Percentiles rank a stretch among this genome's conserved stretches.
These are phyloP conservation scores for Clonostachys chloroleuca DNA, from an alignment of 2,329 filamentous ascomycete genomes.

Conservation along the genomic window DNA sequence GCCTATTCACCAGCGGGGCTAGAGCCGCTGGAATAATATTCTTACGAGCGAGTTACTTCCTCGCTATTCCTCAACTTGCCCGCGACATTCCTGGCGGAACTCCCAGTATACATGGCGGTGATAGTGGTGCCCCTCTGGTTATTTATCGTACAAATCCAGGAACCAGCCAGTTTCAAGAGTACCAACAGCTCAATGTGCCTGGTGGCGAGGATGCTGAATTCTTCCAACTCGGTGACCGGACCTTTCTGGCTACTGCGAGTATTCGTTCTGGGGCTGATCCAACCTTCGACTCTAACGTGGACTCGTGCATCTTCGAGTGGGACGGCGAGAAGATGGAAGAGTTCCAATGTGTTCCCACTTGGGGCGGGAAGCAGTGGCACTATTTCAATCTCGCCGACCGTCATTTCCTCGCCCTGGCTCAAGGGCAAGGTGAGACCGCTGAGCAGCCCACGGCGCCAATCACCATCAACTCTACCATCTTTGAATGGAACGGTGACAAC, in stretches of 20 bases:
- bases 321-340: not conserved
- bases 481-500: too few species aligned
- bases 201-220: constrained; percentile 4
- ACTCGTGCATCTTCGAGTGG: constrained; percentile 3
- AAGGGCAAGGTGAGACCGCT: not conserved
- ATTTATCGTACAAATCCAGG: not conserved
- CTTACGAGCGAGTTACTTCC: not conserved
- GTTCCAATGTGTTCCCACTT: constrained; percentile 1
- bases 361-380: constrained; percentile 2
- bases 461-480: too few species aligned
- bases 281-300: not conserved
- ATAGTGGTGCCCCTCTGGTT: not conserved
- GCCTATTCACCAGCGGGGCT: too few species aligned
- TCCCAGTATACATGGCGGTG: not conserved
- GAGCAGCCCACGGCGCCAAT: not conserved
- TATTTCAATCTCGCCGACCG: not conserved
- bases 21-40: too few species aligned
- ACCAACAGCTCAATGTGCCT: constrained; percentile 1
- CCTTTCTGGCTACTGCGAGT: constrained; percentile 1
- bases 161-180: not conserved
- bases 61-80: not conserved
- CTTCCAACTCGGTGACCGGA: not conserved
- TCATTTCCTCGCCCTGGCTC: constrained; percentile 2
- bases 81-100: not conserved
- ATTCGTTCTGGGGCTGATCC: not conserved